Conservation (phyloP, 2,329 filamentous ascomycete genomes). For the Aureobasidium leucospermi region DNA sequence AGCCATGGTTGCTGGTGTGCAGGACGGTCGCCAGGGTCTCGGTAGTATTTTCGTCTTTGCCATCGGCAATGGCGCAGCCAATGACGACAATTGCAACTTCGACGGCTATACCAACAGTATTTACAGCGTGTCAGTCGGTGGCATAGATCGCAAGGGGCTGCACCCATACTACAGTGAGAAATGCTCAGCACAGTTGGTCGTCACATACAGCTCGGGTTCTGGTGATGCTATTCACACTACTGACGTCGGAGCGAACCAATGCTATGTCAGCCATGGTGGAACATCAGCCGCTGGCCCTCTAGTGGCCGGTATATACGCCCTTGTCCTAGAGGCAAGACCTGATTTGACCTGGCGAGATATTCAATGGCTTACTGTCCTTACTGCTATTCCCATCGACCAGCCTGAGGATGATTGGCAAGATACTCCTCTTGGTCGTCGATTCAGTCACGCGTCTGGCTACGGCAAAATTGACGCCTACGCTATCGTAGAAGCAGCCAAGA, state of each 20-base stretch:
- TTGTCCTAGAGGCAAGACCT: constrained; percentile 76
- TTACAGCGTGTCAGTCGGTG: constrained; percentile 94
- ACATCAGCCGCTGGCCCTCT: constrained; percentile 93
- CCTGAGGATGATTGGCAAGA: constrained; percentile 72
- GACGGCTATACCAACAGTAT: constrained; percentile 99
- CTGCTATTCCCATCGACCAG: constrained; percentile 71
- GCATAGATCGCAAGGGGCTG: constrained; percentile 76
- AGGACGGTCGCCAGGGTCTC: constrained; percentile 73
- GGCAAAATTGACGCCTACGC: constrained; percentile 87
- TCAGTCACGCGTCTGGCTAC: constrained; percentile 91
- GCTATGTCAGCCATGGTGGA: constrained; percentile 77
- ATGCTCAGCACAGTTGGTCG: constrained; percentile 90
- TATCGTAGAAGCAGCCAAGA: constrained; percentile 77
- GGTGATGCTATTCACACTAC: constrained; percentile 92
- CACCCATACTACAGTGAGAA: constrained; percentile 96
- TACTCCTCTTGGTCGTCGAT: constrained; percentile 74
- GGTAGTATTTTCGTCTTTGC: constrained; percentile 96
- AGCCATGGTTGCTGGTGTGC: constrained; percentile 87
- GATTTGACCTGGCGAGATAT: constrained; percentile 90
- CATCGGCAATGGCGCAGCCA: constrained; percentile 81
- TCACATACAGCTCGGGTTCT: constrained; percentile 90
- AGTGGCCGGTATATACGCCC: constrained; percentile 83
- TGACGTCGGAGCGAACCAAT: constrained; percentile 75
- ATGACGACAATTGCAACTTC: constrained; percentile 96
- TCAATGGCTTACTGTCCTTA: constrained; percentile 82